Evolutionary conservation across 1,284 basidiomycete species (phyloP), one percentile per base, ranked within the genome.

Genomic region (Coniferiporia weirii): DNA sequence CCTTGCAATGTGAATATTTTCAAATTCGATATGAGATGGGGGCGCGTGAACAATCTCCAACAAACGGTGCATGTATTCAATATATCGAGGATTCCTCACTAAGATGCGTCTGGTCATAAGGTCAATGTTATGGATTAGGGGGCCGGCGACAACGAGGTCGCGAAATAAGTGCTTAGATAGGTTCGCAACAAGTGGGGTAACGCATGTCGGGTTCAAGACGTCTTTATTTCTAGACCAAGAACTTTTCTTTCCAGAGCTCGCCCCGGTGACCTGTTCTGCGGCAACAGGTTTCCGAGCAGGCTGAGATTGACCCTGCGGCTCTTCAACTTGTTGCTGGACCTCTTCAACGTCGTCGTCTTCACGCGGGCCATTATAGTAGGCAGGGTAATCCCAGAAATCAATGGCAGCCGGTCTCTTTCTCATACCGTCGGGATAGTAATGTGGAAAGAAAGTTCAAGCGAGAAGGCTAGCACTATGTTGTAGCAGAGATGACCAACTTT

Each of bases 101-200:
- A 65, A 22, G 7, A 55, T 50, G 13, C 19, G 56, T 48, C 63
- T 58, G 34, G 10, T 68, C 68, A 59, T 27, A 20, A 8, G 17
- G 36, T 62, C 57, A 13, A 62, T 47, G 4, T 10, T 47, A 0
- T 62, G 64, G 2, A 73, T 74, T 0, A 64, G 72, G 1, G 73
- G 69, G 2, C 80, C 87, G 7, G 87, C 70, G 1, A 88, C 77
- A 10, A 70, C 61, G 2, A 89, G 67, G 61, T 85, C 84, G 12
- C 71, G 73, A 54, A 88, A 82, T 0, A 79, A 72, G 0, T 76
- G 75, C 8, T 67, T 44, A 0, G 84, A 78, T 10, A 89, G 69
- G 13, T 69, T 64, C 12, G 75, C 76, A 51, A 89, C 81, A 10
- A 76, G 72, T 0, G 81, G 80, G 0, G 85, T 88, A 2, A 88